phyloP scores from a whole-genome alignment of 495 filamentous ascomycete species.

The Pseudotulostoma volvatum region DNA sequence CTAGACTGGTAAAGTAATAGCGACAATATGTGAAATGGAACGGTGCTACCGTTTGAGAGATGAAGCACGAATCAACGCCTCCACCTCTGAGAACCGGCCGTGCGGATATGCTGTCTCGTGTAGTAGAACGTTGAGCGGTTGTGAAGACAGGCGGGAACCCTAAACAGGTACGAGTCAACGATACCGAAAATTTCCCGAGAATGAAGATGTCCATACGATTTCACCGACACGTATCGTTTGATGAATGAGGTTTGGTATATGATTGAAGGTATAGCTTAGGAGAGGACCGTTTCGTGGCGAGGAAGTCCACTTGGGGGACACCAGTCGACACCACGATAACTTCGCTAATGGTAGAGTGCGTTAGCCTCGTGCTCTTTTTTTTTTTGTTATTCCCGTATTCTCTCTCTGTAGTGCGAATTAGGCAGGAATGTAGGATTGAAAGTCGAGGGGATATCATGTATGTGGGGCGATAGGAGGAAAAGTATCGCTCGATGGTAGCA shows the following conservation, averaged over 20 bases:
- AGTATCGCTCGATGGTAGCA: no score
- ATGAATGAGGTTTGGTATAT: neutral
- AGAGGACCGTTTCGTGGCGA: neutral
- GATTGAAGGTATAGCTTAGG: neutral
- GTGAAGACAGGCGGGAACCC: slow-evolving; percentile 28
- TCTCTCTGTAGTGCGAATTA: no score
- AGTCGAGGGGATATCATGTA: no score
- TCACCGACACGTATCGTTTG: slow-evolving; percentile 3
- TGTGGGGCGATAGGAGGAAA: no score
- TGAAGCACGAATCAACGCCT: slow-evolving; percentile 59
- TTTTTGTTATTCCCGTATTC: no score
- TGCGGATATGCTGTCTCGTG: slow-evolving; percentile 9
- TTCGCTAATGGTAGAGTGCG: no score
- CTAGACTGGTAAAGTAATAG: slow-evolving; percentile 36
- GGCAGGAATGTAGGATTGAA: no score
- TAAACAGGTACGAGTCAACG: slow-evolving; percentile 29
- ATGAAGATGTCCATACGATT: slow-evolving; percentile 1
- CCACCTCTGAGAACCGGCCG: slow-evolving; percentile 36
- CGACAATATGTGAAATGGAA: slow-evolving; percentile 27
- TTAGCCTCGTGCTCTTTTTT: no score
- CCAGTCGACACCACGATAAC: no score
- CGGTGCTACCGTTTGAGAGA: slow-evolving; percentile 24
- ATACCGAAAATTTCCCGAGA: slow-evolving; percentile 18
- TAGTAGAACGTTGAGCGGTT: slow-evolving; percentile 40
- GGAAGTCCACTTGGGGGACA: neutral